These are phyloP conservation scores for Poa pratensis DNA, from an alignment of 176 grass and related monocot species.

Conservation along the genomic window DNA sequence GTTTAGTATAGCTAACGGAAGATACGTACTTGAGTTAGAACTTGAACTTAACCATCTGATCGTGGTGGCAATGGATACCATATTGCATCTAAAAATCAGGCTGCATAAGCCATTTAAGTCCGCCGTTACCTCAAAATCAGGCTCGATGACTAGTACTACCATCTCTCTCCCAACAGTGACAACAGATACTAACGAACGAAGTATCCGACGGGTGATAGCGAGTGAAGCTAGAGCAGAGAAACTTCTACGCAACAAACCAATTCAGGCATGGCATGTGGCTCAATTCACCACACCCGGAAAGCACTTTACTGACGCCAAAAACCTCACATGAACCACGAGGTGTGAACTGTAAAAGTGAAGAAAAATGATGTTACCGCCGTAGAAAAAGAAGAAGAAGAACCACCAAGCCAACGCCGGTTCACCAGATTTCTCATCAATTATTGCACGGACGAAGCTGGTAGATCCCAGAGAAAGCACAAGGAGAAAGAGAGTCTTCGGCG, in stretches of 20 bases:
- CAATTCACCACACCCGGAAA: neutral
- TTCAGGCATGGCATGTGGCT: neutral
- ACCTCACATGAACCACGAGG: neutral
- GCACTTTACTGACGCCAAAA: neutral
- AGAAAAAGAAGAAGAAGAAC: neutral
- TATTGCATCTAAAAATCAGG: neutral
- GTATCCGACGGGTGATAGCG: neutral
- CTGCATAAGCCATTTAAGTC: neutral
- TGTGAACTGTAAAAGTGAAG: neutral
- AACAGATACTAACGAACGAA: neutral
- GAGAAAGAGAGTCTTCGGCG: constrained; percentile 22
- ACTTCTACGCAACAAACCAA: neutral
- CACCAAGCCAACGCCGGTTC: neutral
- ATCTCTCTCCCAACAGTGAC: neutral
- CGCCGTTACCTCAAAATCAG: neutral
- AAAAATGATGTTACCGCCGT: neutral
- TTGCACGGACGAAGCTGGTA: constrained; percentile 21
- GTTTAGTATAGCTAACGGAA: neutral
- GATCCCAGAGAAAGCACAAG: neutral
- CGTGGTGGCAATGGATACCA: neutral
- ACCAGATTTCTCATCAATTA: constrained; percentile 27
- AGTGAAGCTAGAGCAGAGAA: neutral
- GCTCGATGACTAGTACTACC: neutral
- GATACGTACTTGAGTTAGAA: too few relatives aligned
- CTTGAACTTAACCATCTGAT: neutral